Base-by-base conservation (phyloP, 345 rosid genomes). In the Aurinia saxatilis region DNA sequence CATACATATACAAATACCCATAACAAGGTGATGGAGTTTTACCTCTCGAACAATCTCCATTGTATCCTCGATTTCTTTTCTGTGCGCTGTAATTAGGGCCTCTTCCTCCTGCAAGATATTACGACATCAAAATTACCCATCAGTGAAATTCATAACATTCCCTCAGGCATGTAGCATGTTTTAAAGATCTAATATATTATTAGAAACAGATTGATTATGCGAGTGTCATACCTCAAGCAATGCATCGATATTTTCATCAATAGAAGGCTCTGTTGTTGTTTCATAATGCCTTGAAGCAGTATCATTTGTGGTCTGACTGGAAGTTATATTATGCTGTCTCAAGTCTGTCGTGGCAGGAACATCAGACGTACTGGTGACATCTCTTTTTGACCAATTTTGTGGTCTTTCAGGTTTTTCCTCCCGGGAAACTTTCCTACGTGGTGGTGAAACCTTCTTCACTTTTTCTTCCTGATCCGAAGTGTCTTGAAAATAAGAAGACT, bases 21-120 rank as follows among this genome's bases (percentile, higher is more conserved):
- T 46, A 52, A 17, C 25, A 52, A 44, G 60, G 49, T 35, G 14
- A 17, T 34, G 23, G 34, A 53, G n/a, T 8, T 51, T 60, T 78
- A 90, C 99, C 79, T 93, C 99, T 3, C 96, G 97, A 58, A 87
- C 97, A 55, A 90, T 93, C 75, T 87, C 97, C 97, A 93, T 93
- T 9, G 97, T 90, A 65, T 93, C 96, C 80, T 93, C 99, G n/a
- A 90, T 93, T 78, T 93, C 97, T 81, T 93, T 90, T 72, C 99
- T 80, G 60, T 93, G 99, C 23, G 95, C 97, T 8, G 88, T 84
- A 29, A 90, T 84, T 61, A 93, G 75, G 31, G 95, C 95, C 73
- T 85, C 97, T 80, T 93, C 99, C 68, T 93, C 99, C 97, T 92
- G 74, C 17, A 54, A 60, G 9, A 56, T 38, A 36, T 39, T 5